Evolutionary conservation across 768 basidiomycete species (phyloP), one percentile per base, ranked within the genome.

Genomic region (Pisolithus sp.): DNA sequence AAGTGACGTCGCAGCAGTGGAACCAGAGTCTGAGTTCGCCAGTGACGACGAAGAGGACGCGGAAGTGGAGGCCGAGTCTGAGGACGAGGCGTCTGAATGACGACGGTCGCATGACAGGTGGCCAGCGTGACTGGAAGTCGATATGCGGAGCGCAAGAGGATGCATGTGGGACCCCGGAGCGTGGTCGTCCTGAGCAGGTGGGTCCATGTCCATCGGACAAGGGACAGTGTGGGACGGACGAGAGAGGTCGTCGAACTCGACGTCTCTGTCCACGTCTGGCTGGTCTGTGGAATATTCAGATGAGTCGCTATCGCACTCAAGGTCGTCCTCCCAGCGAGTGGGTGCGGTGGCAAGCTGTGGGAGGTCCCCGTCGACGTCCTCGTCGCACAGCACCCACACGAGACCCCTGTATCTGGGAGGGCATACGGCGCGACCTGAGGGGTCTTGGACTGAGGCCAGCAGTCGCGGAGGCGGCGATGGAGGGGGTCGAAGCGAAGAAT

Each of bases 371-470:
- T 70, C 65, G 50, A 79, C 58, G 63, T 89, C 86, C 45, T 87
- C 89, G 59, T 88, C 86, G 56, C 80, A 82, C 40, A 87, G 76
- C 59, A 89, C 89, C 82, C 87, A 90, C n/a, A 88, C 71, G 51
- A 92, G 79, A 0, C 89, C 89, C n/a, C 89, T 67, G 64, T 83
- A 84, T 24, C 63, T 55, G 5, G 80, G 79, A 4, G 73, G 64
- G 21, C 65, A 56, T 9, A 66, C 38, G 51, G 63, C 60, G 30
- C 64, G 64, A 0, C 65, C 65, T 0, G 53, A 36, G 2, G 37
- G 0, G 46, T 67, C 65, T 38, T 64, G 65, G 0, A 63, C 31
- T n/a, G 64, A 66, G 63, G 24, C 50, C 57, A 0, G 65, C 54
- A 3, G 62, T 50, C 23, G 51, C 55, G 39, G 59, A 53, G 8